Percentiles rank a stretch among this genome's conserved stretches.
These are phyloP conservation scores for Colletotrichum theobromicola DNA, from an alignment of 2,329 filamentous ascomycete genomes.

Conservation along the genomic window DNA sequence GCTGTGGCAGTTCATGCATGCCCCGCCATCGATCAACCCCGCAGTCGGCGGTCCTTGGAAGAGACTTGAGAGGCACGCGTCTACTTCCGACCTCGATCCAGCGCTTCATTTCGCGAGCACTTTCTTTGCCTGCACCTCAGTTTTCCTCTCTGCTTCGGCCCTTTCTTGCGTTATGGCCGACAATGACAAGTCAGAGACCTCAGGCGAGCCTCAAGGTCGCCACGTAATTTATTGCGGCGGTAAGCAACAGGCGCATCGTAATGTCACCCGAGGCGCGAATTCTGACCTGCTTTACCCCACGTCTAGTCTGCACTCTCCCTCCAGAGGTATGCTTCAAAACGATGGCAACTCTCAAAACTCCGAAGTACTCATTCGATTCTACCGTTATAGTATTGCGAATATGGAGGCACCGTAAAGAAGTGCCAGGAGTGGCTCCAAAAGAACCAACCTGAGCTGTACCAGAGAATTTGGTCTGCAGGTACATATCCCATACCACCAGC, in stretches of 20 bases:
- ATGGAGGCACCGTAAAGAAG: conserved; percentile 94
- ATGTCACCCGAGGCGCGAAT: conserved; percentile 3
- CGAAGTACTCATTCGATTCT: not conserved
- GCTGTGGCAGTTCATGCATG: conserved; percentile 17
- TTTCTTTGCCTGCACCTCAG: not conserved
- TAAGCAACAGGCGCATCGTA: conserved; percentile 39
- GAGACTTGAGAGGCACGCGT: conserved; percentile 15
- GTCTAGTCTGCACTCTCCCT: conserved; percentile 66
- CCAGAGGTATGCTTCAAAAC: conserved; percentile 58
- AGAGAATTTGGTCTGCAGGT: conserved; percentile 87
- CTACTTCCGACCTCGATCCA: not conserved
- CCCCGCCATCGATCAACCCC: conserved; percentile 23
- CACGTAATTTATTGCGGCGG: conserved; percentile 64
- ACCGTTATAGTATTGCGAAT: conserved; percentile 89
- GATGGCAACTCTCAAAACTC: not conserved
- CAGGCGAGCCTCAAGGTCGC: conserved; percentile 54
- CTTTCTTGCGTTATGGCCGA: conserved; percentile 55
- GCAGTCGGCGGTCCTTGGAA: conserved; percentile 18
- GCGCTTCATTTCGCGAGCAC: conserved; percentile 18
- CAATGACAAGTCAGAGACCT: conserved; percentile 49
- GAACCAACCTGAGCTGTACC: conserved; percentile 75
- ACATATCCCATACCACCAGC: conserved; percentile 27
- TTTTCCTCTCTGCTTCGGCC: not conserved
- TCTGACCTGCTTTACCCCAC: conserved; percentile 1
- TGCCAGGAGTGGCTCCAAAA: conserved; percentile 94